Percentiles rank a stretch among this genome's conserved stretches.
phyloP scores from a whole-genome alignment of 1,139 yeast genomes.

The Candida albicans region DNA sequence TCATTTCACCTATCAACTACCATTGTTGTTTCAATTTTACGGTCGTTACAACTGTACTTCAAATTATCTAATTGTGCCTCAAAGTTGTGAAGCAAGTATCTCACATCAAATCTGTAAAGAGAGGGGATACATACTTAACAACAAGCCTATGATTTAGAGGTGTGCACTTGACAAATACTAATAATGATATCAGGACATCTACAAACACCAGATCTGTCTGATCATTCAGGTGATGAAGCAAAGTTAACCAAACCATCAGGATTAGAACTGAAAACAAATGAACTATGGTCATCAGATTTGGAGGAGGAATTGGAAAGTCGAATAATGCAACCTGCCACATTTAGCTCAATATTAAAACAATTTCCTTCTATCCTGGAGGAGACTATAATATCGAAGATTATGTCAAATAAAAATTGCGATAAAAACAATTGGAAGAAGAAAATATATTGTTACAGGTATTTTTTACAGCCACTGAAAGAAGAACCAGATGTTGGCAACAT shows the following conservation, averaged over 20 bases:
- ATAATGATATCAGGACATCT: constrained; percentile 1
- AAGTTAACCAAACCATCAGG: background rate
- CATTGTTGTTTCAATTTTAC: too few relatives aligned
- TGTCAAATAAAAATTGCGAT: background rate
- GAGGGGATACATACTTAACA: too few relatives aligned
- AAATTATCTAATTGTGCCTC: too few relatives aligned
- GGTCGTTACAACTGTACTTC: too few relatives aligned
- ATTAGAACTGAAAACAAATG: background rate
- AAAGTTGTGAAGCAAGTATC: too few relatives aligned
- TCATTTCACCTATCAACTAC: too few relatives aligned
- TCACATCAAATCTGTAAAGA: too few relatives aligned
- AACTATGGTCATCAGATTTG: background rate
- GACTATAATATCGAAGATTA: constrained; percentile 3
- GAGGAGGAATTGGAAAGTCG: background rate
- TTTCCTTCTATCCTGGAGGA: constrained; percentile 12
- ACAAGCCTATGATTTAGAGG: too few relatives aligned
- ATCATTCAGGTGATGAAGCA: constrained; percentile 8
- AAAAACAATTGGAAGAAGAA: background rate
- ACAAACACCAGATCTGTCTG: constrained; percentile 9
- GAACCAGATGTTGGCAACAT: background rate
- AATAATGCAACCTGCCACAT: constrained; percentile 10
- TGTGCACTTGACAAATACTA: background rate
- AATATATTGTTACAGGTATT: constrained; percentile 4
- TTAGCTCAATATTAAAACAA: constrained; percentile 4
- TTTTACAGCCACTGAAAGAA: constrained; percentile 12